Base-by-base conservation (phyloP, 495 filamentous ascomycete genomes). In the Aspergillus diversus region DNA sequence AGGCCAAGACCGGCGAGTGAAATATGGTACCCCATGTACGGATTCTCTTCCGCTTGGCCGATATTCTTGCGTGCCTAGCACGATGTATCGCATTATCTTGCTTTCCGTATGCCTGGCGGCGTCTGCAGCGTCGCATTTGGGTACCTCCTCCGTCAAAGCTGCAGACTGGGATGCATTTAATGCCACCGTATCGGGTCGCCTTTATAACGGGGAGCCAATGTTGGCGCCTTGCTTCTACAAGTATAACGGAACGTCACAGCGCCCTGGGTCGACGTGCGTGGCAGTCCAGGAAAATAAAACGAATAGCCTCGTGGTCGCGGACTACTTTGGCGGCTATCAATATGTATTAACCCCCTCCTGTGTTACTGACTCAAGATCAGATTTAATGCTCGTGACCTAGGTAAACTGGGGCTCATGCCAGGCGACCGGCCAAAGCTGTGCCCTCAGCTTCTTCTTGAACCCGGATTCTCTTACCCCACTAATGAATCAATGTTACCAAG, bases 281-380 rank as follows among this genome's bases (percentile, higher is more conserved):
- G 39, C 34, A 2, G 55, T 80, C 12, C 71, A 74, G 53, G 60
- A 63, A 5, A 74, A 74, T 46, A 77, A 78, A 58, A 71, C 66
- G 31, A 66, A 68, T 17, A 32, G 39, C 21, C 32, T 65, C 68
- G 16, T 67, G 55, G 5, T 63, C 71, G 54, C 75, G 64, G 17
- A 69, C 71, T 12, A 72, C 7, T 61, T 61, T 39, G 51, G 59
- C 12, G 39, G 42, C 12, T 61, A 61, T 33, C 49, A 53, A 32
- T 31, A 61, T 33, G 59, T 61, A 27, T 2, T 4, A 12, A 72
- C 35, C 52, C 50, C 17, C 67, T 71, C 13, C 68, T 70, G 54
- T 73, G 68, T 6, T 80, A 71, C 65, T 72, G 75, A 66, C 71
- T 27, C 75, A 79, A 53, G 72, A 69, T 37, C 73, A 77, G 55